phyloP scores from a whole-genome alignment of 2,329 filamentous ascomycete species.

The Clonostachys sp. region DNA sequence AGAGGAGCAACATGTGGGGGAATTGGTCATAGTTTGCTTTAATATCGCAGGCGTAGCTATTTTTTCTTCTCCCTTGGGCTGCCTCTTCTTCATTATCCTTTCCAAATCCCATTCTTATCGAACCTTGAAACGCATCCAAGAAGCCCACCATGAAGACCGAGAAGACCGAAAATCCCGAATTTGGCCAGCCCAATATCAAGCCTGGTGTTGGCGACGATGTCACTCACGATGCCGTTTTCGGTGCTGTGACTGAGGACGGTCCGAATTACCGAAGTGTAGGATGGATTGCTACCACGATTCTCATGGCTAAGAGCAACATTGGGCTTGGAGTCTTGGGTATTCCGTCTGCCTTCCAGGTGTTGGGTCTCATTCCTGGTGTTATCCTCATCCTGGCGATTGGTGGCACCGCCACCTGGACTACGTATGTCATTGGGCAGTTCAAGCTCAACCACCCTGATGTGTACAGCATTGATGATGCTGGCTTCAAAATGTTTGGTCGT shows the following conservation, averaged over 20 bases:
- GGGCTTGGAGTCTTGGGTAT: conserved; percentile 42
- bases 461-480: conserved; percentile 49
- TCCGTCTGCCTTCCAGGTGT: conserved; percentile 33
- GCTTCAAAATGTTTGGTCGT: conserved; percentile 39
- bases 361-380: conserved; percentile 42
- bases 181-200: too few relatives aligned
- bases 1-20: too few relatives aligned
- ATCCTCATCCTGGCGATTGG: conserved; percentile 32
- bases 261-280: conserved; percentile 24
- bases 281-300: conserved; percentile 32
- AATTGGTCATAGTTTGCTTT: too few relatives aligned
- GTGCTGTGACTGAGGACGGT: conserved; percentile 16
- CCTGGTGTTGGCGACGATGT: background rate
- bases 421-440: conserved; percentile 44
- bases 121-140: too few relatives aligned
- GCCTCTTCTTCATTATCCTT: too few relatives aligned
- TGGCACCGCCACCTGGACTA: conserved; percentile 40
- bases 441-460: conserved; percentile 43
- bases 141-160: too few relatives aligned
- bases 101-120: too few relatives aligned
- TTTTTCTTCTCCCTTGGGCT: too few relatives aligned
- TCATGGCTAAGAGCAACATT: conserved; percentile 41
- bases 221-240: conserved; percentile 19
- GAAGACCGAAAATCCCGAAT: too few relatives aligned
- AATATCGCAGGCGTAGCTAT: too few relatives aligned